A percentile compares a stretch with the other conserved stretches of the same genome.
These are phyloP conservation scores for Chaetomium sp. DNA, from an alignment of 2,329 filamentous ascomycete genomes.

Conservation along the genomic window DNA sequence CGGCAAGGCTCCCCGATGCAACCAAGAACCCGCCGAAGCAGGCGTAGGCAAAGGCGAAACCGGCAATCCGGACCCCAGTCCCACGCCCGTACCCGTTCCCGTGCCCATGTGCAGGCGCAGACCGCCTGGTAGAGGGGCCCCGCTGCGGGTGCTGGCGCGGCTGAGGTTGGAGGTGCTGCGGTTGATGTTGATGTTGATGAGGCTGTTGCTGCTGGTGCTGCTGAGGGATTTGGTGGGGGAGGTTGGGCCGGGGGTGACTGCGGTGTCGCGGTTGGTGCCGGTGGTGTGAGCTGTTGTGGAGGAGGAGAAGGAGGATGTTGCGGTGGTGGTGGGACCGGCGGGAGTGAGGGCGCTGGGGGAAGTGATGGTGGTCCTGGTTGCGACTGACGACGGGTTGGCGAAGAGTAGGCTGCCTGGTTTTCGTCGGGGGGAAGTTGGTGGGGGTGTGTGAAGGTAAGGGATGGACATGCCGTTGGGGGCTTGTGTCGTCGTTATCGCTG, in stretches of 20 bases:
- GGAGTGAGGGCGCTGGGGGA: background rate
- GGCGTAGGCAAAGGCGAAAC: background rate
- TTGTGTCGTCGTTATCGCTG: background rate
- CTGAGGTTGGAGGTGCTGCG: background rate
- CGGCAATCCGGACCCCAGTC: slow-evolving; percentile 4
- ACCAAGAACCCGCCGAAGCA: background rate
- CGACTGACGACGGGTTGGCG: background rate
- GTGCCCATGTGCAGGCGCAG: slow-evolving; percentile 7
- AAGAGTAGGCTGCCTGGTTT: slow-evolving; percentile 1
- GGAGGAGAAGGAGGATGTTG: background rate
- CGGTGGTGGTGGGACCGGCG: background rate
- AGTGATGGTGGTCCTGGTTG: background rate
- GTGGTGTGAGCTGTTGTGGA: background rate
- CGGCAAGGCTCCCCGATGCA: background rate
- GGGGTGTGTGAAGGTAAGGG: slow-evolving; percentile 6
- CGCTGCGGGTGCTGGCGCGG: background rate
- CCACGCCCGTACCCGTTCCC: slow-evolving; percentile 5
- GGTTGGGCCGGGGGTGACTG: background rate
- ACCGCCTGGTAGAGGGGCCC: background rate
- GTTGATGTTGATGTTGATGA: background rate
- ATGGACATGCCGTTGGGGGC: background rate
- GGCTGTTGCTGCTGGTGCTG: background rate
- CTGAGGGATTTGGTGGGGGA: background rate
- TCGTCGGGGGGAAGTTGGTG: slow-evolving; percentile 10
- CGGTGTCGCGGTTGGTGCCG: background rate